Conservation (phyloP, 805 yeast species). For the Wickerhamomyces silvicola region DNA sequence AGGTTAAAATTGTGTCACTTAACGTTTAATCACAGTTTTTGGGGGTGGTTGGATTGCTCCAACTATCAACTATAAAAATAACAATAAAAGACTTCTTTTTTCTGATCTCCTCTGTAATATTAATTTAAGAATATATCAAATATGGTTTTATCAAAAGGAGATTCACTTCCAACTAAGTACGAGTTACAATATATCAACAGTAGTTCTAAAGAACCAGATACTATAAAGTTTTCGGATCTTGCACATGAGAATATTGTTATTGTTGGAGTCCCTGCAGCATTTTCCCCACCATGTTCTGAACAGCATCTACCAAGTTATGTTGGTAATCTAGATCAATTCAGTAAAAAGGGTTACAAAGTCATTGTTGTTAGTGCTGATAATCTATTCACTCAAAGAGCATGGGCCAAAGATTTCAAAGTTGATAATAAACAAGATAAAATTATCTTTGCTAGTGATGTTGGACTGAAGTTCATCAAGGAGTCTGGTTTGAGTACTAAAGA, state of each 20-base stretch:
- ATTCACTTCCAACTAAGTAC: conserved; percentile 12
- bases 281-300: conserved; percentile 75
- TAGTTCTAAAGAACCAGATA: conserved; percentile 20
- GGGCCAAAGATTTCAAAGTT: conserved; percentile 39
- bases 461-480: conserved; percentile 45
- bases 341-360: conserved; percentile 51
- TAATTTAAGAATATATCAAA: background rate
- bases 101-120: background rate
- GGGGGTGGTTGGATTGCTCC: too few relatives aligned
- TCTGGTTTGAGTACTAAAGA: conserved; percentile 44
- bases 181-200: conserved; percentile 26
- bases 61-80: too few relatives aligned
- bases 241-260: conserved; percentile 34
- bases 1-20: too few relatives aligned
- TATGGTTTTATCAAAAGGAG: conserved; percentile 5
- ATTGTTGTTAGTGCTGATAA: conserved; percentile 59
- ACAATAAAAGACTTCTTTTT: too few relatives aligned
- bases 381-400: conserved; percentile 62
- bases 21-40: too few relatives aligned
- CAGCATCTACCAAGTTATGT: conserved; percentile 60
- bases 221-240: conserved; percentile 22
- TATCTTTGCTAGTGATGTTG: conserved; percentile 59
- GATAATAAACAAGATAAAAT: conserved; percentile 28
- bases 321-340: conserved; percentile 32
- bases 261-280: conserved; percentile 79